These are phyloP conservation scores for Diaporthe ilicicola DNA, from an alignment of 2,329 filamentous ascomycete genomes.

Conservation along the genomic window DNA sequence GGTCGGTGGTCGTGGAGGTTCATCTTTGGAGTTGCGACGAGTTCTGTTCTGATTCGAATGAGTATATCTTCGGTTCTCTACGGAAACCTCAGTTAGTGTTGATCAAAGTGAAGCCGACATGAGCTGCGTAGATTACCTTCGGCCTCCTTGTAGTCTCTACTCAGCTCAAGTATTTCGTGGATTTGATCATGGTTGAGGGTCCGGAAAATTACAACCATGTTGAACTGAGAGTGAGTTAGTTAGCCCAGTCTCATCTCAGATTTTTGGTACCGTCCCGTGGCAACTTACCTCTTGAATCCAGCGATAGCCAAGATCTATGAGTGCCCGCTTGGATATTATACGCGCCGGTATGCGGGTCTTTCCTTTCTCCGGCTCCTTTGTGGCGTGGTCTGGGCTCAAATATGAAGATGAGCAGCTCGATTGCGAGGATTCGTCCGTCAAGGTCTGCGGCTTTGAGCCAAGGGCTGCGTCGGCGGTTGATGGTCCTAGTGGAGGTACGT, in stretches of 20 bases:
- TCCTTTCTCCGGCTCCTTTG: constrained; percentile 79
- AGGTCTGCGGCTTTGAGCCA: background rate
- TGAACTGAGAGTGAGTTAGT: background rate
- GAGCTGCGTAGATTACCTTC: background rate
- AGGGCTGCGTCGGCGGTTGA: background rate
- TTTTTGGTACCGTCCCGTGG: too few relatives aligned
- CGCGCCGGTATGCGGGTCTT: constrained; percentile 88
- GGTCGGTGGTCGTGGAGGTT: background rate
- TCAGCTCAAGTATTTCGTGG: background rate
- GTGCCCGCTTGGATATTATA: constrained; percentile 79
- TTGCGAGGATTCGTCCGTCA: background rate
- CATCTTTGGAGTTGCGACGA: background rate
- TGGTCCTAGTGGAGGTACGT: background rate
- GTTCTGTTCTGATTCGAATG: background rate
- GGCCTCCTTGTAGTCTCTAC: background rate
- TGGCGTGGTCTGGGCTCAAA: background rate
- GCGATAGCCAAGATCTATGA: constrained; percentile 85
- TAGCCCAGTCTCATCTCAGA: too few relatives aligned
- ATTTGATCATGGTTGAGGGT: background rate
- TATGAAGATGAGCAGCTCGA: background rate
- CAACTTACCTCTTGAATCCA: constrained; percentile 80
- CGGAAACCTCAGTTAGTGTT: background rate
- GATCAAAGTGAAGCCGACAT: background rate
- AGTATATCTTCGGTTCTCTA: background rate
- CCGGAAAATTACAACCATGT: background rate